Conservation (phyloP, 1,139 yeast genomes). For the Kodamaea sp. region DNA sequence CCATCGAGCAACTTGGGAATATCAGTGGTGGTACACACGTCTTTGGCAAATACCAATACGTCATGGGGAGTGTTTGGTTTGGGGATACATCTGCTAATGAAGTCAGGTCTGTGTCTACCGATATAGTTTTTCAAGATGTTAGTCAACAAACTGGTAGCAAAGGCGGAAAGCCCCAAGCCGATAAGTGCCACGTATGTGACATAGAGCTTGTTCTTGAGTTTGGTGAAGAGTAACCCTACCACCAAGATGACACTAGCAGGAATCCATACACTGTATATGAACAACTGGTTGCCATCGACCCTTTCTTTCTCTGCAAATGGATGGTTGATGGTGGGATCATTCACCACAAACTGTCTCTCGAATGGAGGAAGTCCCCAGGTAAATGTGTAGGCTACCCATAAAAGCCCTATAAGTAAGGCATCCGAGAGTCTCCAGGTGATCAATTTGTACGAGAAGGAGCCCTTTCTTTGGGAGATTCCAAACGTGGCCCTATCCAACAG, state of each 20-base stretch:
- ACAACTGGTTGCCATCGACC: conserved; percentile 34
- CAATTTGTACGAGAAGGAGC: conserved; percentile 21
- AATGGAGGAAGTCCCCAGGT: conserved; percentile 57
- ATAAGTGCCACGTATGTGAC: conserved; percentile 41
- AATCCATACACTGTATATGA: conserved; percentile 38
- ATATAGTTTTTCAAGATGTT: conserved; percentile 66
- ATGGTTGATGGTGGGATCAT: conserved; percentile 44
- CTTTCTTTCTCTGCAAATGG: conserved; percentile 49
- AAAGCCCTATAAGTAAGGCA: conserved; percentile 40
- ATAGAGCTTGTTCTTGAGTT: conserved; percentile 37
- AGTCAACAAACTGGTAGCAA: conserved; percentile 46
- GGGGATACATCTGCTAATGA: conserved; percentile 69
- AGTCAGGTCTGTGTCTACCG: conserved; percentile 80
- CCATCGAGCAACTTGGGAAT: conserved; percentile 57
- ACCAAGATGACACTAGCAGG: conserved; percentile 35
- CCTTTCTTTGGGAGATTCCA: conserved; percentile 42
- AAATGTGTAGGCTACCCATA: conserved; percentile 46
- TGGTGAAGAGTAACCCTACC: conserved; percentile 29
- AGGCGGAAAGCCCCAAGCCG: conserved; percentile 40
- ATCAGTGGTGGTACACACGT: conserved; percentile 61
- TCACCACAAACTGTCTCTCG: conserved; percentile 62
- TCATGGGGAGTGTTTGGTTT: conserved; percentile 47
- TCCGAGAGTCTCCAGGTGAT: conserved; percentile 67
- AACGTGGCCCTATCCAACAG: conserved; percentile 49
- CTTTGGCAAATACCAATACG: conserved; percentile 52